Conservation (phyloP, 1,139 yeast genomes). For the Zhuliangozyma blackwelliae region DNA sequence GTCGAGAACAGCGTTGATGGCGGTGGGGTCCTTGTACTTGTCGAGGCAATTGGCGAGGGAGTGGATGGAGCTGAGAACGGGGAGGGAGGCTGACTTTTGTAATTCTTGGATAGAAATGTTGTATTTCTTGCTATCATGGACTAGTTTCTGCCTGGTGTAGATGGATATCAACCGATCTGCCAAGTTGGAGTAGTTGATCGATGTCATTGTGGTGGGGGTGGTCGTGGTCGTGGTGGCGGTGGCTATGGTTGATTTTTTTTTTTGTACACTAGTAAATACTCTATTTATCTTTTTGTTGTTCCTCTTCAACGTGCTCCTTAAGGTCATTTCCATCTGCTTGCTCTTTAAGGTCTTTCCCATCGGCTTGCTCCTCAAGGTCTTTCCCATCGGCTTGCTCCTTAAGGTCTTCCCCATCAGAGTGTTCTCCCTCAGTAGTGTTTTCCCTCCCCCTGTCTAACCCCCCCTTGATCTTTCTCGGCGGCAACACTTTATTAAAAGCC, state of each 20-base stretch:
- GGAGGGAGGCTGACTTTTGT: no score
- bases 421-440: not conserved
- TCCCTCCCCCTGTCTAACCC: constrained; percentile 2
- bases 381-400: not conserved
- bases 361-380: not conserved
- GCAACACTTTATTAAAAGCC: constrained; percentile 82
- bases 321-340: not conserved
- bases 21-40: constrained; percentile 4
- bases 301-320: no score
- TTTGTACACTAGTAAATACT: no score
- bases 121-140: no score
- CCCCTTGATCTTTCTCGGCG: constrained; percentile 61
- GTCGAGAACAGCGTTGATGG: constrained; percentile 10
- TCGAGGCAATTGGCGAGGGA: constrained; percentile 4
- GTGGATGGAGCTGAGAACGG: not conserved
- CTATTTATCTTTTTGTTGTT: no score
- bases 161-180: no score
- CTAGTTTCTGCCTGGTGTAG: no score
- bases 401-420: constrained; percentile 4
- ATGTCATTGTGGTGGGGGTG: no score
- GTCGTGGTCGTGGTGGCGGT: no score
- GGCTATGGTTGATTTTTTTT: no score
- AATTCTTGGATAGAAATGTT: no score
- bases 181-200: no score
- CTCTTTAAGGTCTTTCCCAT: not conserved